These are phyloP conservation scores for Coniochaeta ligniaria DNA, from an alignment of 2,329 filamentous ascomycete species.

Conservation along the genomic window DNA sequence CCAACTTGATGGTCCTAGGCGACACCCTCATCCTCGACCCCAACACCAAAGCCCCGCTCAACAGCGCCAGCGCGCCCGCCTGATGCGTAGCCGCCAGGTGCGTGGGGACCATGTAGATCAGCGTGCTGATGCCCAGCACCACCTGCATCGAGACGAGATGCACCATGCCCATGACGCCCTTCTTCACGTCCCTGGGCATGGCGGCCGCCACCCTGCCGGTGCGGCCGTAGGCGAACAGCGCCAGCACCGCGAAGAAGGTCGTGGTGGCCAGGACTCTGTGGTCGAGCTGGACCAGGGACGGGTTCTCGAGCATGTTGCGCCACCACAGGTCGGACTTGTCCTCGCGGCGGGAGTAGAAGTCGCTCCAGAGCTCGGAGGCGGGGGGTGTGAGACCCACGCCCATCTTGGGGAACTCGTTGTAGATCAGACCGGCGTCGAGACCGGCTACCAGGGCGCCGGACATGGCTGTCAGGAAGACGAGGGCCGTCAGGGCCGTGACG, in stretches of 20 bases:
- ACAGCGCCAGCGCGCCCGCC: constrained; percentile 76
- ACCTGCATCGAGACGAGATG: constrained; percentile 80
- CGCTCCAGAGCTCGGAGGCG: constrained; percentile 72
- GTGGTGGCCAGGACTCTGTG: constrained; percentile 88
- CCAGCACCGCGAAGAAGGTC: constrained; percentile 75
- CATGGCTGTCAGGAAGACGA: constrained; percentile 87
- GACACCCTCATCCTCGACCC: constrained; percentile 73
- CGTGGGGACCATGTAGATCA: constrained; percentile 90
- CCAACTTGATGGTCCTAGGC: constrained; percentile 51
- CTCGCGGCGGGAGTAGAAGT: constrained; percentile 73
- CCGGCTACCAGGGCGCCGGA: constrained; percentile 91
- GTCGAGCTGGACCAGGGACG: constrained; percentile 88
- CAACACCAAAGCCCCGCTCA: constrained; percentile 76
- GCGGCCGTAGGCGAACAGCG: constrained; percentile 74
- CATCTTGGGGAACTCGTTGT: constrained; percentile 98
- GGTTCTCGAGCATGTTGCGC: constrained; percentile 98
- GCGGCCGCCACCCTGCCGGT: constrained; percentile 49
- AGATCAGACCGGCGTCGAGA: constrained; percentile 92
- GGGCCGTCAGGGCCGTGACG: constrained; percentile 59
- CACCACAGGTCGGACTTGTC: constrained; percentile 85
- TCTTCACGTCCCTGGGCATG: constrained; percentile 57
- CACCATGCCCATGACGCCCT: constrained; percentile 70
- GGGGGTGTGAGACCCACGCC: constrained; percentile 77
- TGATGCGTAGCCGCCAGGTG: constrained; percentile 87
- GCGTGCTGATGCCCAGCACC: constrained; percentile 77